Conservation (phyloP, 805 yeast species). For the Hanseniaspora hatyaiensis region DNA sequence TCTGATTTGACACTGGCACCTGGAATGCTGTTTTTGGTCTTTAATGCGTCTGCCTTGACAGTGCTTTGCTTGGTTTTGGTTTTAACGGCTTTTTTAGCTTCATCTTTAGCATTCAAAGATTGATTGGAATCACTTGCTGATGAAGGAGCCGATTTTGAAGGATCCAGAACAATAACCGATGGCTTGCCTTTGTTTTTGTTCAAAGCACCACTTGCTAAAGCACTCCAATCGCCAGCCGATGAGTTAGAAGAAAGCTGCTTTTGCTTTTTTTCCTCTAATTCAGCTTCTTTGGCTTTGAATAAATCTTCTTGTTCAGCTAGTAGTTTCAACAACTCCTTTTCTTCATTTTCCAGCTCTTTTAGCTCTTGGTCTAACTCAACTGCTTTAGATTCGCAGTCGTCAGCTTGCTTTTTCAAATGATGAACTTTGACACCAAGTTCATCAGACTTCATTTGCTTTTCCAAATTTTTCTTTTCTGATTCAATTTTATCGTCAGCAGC, state of each 20-base stretch:
- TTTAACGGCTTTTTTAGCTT: conserved; percentile 20
- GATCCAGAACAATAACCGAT: conserved; percentile 16
- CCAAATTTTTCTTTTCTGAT: not conserved
- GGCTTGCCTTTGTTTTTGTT: conserved; percentile 16
- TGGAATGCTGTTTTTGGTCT: not conserved
- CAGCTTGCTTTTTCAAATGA: not conserved
- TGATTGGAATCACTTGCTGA: conserved; percentile 19
- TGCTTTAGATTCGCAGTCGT: not conserved
- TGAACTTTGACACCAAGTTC: not conserved
- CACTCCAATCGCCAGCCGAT: conserved; percentile 30
- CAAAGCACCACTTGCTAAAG: conserved; percentile 22
- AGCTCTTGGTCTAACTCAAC: not conserved
- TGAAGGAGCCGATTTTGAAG: conserved; percentile 20
- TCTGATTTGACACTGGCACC: not conserved
- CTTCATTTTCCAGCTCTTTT: not conserved
- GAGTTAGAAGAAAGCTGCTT: conserved; percentile 21
- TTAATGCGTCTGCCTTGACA: not conserved
- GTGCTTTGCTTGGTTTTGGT: not conserved
- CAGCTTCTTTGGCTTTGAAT: conserved; percentile 2
- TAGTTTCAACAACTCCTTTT: conserved; percentile 13
- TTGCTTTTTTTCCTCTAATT: conserved; percentile 1
- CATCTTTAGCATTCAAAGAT: conserved; percentile 7
- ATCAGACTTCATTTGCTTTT: conserved; percentile 6
- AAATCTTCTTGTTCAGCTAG: conserved; percentile 11
- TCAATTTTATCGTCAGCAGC: conserved; percentile 1